Evolutionary conservation across 2,329 filamentous ascomycete species (phyloP).

Genomic region (Penicillium corylophilum): DNA sequence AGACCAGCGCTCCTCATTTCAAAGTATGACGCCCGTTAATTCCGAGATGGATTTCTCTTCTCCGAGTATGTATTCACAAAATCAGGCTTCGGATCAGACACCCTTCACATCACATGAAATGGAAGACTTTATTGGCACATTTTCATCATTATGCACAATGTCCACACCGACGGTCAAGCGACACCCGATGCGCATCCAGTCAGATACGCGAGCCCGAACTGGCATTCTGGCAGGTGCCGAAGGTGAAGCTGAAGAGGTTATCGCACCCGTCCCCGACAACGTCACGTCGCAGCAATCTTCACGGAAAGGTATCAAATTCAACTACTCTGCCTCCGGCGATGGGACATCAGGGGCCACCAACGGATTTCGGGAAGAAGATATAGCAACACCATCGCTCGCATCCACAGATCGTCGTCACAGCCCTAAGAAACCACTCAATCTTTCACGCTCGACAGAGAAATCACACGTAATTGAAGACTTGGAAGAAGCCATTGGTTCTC

Average conservation of each 20-base stretch:
- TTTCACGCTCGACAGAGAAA: background rate
- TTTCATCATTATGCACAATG: slow-evolving; percentile 25
- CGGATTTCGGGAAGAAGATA: background rate
- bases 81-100: slow-evolving; percentile 5
- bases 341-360: background rate
- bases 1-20: slow-evolving; percentile 12
- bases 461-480: slow-evolving; percentile 13
- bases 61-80: slow-evolving; percentile 19
- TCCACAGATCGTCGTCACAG: background rate
- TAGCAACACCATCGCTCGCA: background rate
- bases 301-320: slow-evolving; percentile 19
- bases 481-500: slow-evolving; percentile 20
- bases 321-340: slow-evolving; percentile 21
- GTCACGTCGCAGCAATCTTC: slow-evolving; percentile 1
- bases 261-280: slow-evolving; percentile 2
- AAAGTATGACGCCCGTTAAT: slow-evolving; percentile 4
- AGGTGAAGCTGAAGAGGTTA: slow-evolving; percentile 13
- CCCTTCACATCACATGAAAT: slow-evolving; percentile 14
- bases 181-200: slow-evolving; percentile 14
- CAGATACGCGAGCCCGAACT: slow-evolving; percentile 10
- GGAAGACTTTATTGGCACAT: slow-evolving; percentile 26
- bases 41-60: slow-evolving; percentile 10
- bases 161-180: slow-evolving; percentile 22
- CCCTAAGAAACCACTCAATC: background rate
- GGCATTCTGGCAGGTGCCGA: slow-evolving; percentile 4